Evolutionary conservation across 768 basidiomycete species (phyloP).

Genomic region (Auricularia heimuer): DNA sequence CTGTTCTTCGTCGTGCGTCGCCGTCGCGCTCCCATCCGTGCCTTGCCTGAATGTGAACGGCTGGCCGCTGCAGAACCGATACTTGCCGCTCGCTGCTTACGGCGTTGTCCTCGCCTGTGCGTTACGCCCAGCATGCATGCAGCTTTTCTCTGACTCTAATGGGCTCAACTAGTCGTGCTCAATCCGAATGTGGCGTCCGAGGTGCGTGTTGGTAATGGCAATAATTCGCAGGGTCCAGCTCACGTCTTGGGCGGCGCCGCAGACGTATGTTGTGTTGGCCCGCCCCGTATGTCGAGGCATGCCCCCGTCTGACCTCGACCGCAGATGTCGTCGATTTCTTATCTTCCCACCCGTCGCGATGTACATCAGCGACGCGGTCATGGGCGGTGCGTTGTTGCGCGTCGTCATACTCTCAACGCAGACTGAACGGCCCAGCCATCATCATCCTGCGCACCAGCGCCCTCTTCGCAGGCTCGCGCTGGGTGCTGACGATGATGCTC

Average conservation of each 20-base stretch:
- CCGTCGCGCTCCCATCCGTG: background rate
- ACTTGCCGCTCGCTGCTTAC: background rate
- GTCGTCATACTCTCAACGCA: background rate
- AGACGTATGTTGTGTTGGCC: background rate
- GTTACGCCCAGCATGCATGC: background rate
- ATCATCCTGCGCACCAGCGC: background rate
- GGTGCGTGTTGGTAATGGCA: background rate
- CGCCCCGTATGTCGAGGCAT: background rate
- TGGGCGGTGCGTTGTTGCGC: background rate
- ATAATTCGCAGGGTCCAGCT: too few relatives aligned
- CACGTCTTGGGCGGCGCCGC: background rate
- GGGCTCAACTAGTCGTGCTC: background rate
- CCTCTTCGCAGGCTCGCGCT: background rate
- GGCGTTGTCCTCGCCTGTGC: background rate
- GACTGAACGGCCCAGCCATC: background rate
- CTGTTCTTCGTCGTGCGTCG: background rate
- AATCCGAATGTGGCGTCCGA: background rate
- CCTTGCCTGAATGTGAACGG: background rate
- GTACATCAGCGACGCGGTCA: background rate
- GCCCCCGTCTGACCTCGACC: background rate
- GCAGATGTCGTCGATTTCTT: background rate
- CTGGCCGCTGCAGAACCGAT: background rate
- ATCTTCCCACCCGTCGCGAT: background rate
- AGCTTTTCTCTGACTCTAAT: background rate
- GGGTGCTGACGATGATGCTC: background rate